phyloP scores from a whole-genome alignment of 805 yeast species.

The Diddensiella transvaalensis region DNA sequence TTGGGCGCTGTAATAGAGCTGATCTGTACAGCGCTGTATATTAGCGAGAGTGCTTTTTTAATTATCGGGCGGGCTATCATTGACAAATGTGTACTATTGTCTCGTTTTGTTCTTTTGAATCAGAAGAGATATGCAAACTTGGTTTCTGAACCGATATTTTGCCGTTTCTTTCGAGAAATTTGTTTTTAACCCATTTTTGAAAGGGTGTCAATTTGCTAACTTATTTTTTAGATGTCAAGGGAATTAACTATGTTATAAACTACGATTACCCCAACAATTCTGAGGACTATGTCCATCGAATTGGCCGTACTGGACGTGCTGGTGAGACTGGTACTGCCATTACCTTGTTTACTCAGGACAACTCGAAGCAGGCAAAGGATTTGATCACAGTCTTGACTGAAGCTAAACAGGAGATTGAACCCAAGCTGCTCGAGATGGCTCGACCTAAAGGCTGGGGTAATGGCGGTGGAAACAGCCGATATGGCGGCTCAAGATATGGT shows the following conservation, averaged over 20 bases:
- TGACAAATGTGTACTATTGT: too few species aligned
- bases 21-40: too few species aligned
- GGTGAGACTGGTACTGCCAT: slow-evolving; percentile 95
- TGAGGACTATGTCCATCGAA: slow-evolving; percentile 98
- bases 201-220: too few species aligned
- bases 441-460: slow-evolving; percentile 71
- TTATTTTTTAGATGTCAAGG: slow-evolving; percentile 79
- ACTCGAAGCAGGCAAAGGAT: slow-evolving; percentile 85
- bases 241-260: slow-evolving; percentile 89
- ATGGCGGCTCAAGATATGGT: slow-evolving; percentile 48
- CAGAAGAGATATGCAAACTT: neutral
- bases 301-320: slow-evolving; percentile 99
- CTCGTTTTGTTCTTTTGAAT: neutral
- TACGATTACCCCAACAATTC: slow-evolving; percentile 97
- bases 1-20: too few species aligned
- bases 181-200: too few species aligned
- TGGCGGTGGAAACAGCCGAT: slow-evolving; percentile 48
- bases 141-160: too few species aligned
- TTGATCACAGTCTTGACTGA: slow-evolving; percentile 86
- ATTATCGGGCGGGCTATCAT: neutral
- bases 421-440: slow-evolving; percentile 70
- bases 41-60: neutral
- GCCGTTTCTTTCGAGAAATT: too few species aligned
- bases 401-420: slow-evolving; percentile 89
- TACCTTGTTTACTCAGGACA: slow-evolving; percentile 86